phyloP scores from a whole-genome alignment of 2,329 filamentous ascomycete genomes.

The Aaosphaeria arxii region DNA sequence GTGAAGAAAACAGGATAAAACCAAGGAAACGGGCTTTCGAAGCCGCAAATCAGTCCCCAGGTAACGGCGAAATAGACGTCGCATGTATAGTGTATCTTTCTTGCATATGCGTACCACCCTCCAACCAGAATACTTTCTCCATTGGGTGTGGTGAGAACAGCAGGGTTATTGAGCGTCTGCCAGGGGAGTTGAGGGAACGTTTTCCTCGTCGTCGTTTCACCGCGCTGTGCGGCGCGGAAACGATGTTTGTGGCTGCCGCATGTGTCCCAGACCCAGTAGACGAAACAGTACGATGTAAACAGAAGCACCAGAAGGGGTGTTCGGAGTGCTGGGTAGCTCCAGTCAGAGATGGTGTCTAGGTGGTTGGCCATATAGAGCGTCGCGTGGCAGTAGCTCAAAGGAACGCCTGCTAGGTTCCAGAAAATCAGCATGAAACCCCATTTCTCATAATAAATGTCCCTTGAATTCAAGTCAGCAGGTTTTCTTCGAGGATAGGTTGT shows the following conservation, averaged over 20 bases:
- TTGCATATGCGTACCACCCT: constrained; percentile 42
- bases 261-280: constrained; percentile 92
- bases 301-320: constrained; percentile 55
- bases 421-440: constrained; percentile 98
- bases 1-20: constrained; percentile 83
- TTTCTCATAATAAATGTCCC: constrained; percentile 96
- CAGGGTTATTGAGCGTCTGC: constrained; percentile 69
- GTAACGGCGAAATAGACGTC: constrained; percentile 73
- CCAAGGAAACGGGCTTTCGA: constrained; percentile 80
- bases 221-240: constrained; percentile 77
- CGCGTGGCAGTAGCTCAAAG: constrained; percentile 89
- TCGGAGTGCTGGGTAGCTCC: constrained; percentile 8
- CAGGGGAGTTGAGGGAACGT: constrained; percentile 90
- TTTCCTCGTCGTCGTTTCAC: constrained; percentile 64
- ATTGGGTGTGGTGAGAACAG: too few species aligned
- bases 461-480: constrained; percentile 17
- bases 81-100: constrained; percentile 80
- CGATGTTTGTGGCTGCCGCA: constrained; percentile 92
- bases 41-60: constrained; percentile 81
- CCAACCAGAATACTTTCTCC: too few species aligned
- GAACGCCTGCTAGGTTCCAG: constrained; percentile 92
- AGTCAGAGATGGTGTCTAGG: constrained; percentile 69
- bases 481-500: not conserved
- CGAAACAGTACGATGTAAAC: constrained; percentile 62
- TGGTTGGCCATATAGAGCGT: constrained; percentile 87